These are phyloP conservation scores for Pinus tabuliformis DNA, from an alignment of 75 land plant species.

Conservation along the genomic window DNA sequence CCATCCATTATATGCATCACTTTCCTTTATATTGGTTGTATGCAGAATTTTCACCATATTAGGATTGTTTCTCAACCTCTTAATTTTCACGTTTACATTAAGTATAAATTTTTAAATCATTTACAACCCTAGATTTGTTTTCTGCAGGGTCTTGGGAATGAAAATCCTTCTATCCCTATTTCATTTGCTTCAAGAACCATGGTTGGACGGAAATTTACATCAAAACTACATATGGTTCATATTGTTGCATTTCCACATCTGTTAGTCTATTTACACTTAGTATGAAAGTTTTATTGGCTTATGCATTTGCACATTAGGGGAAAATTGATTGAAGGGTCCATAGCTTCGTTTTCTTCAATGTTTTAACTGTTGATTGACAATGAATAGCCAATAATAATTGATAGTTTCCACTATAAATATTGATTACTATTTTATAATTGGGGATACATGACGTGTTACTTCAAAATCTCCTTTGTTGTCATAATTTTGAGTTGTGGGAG, in stretches of 20 bases:
- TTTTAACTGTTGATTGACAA: neutral
- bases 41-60: neutral
- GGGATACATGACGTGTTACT: neutral
- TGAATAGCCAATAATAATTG: neutral
- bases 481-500: no score
- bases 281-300: neutral
- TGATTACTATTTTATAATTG: no score
- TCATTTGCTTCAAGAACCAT: constrained; percentile 77
- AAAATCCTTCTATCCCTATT: constrained; percentile 73
- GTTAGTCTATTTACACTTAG: neutral
- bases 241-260: constrained; percentile 89
- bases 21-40: neutral
- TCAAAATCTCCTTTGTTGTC: no score
- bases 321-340: neutral
- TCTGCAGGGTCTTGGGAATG: constrained; percentile 79
- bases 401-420: neutral
- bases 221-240: constrained; percentile 78
- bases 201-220: constrained; percentile 72
- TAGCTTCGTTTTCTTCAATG: neutral
- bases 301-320: neutral
- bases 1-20: neutral
- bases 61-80: neutral
- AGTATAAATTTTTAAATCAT: neutral
- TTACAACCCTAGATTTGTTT: neutral
- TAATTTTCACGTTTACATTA: neutral